phyloP scores from a whole-genome alignment of 495 filamentous ascomycete genomes.

The Talaromyces thailandensis region DNA sequence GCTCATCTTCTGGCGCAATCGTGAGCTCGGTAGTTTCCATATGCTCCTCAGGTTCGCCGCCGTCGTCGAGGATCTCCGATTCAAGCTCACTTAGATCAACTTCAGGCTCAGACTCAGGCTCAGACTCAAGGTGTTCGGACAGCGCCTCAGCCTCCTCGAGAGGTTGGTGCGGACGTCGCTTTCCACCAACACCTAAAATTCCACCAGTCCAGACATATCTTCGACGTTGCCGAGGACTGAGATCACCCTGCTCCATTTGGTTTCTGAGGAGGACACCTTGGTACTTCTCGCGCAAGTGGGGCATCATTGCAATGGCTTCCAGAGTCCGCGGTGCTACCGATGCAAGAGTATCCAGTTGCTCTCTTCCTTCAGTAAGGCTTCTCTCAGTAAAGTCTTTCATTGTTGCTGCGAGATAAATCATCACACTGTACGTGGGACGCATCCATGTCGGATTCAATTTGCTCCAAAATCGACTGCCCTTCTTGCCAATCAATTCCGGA shows the following conservation, averaged over 20 bases:
- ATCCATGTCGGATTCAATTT: slow-evolving; percentile 29
- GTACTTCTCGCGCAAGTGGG: slow-evolving; percentile 30
- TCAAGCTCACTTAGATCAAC: background rate
- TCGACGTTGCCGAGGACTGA: background rate
- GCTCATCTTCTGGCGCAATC: slow-evolving; percentile 14
- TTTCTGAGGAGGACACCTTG: slow-evolving; percentile 30
- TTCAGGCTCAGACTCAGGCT: slow-evolving; percentile 1
- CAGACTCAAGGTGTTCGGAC: background rate
- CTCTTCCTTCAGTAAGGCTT: slow-evolving; percentile 20
- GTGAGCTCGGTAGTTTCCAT: slow-evolving; percentile 7
- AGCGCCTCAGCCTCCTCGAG: background rate
- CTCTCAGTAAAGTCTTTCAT: slow-evolving; percentile 33
- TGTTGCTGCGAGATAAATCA: slow-evolving; percentile 44
- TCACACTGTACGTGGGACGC: slow-evolving; percentile 43
- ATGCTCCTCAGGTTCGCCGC: background rate
- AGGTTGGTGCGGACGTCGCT: background rate
- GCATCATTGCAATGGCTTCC: slow-evolving; percentile 44
- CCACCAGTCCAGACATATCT: slow-evolving; percentile 26
- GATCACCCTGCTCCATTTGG: slow-evolving; percentile 10
- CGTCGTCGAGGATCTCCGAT: background rate
- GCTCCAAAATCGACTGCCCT: slow-evolving; percentile 22
- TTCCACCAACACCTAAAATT: slow-evolving; percentile 17
- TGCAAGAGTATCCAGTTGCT: slow-evolving; percentile 23
- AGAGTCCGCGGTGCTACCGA: slow-evolving; percentile 41
- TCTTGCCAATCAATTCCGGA: slow-evolving; percentile 19